These are phyloP conservation scores for Apiospora koreana DNA, from an alignment of 2,329 filamentous ascomycete species.

Conservation along the genomic window DNA sequence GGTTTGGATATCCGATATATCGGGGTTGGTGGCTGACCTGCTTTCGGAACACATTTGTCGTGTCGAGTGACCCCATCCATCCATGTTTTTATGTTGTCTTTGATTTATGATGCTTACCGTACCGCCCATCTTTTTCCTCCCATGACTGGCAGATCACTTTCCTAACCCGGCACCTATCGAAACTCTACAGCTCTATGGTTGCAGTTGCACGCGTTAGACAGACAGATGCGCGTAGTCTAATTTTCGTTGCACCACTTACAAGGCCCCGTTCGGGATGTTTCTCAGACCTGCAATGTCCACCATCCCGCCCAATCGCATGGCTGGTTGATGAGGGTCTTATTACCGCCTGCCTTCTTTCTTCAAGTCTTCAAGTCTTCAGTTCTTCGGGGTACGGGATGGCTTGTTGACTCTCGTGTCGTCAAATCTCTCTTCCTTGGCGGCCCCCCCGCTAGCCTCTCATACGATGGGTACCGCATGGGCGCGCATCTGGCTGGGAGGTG, in stretches of 20 bases:
- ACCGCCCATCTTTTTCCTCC: not conserved
- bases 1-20: not conserved
- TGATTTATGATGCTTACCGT: not conserved
- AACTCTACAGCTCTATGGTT: not conserved
- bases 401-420: not conserved
- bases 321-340: not conserved
- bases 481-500: not conserved
- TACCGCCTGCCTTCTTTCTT: not conserved
- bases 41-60: not conserved
- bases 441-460: not conserved
- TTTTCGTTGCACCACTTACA: conserved; percentile 3
- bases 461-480: not conserved
- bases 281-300: conserved; percentile 3
- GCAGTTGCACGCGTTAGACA: conserved; percentile 6
- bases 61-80: not conserved
- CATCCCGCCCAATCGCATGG: not conserved
- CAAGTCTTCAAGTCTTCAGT: no score
- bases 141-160: conserved; percentile 5
- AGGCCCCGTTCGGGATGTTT: not conserved
- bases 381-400: not conserved
- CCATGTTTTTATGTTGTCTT: no score
- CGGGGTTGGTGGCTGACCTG: not conserved
- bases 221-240: not conserved
- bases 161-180: not conserved
- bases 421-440: not conserved